Conservation (phyloP, 768 basidiomycete species). For the Leccinum subtestaceum region DNA sequence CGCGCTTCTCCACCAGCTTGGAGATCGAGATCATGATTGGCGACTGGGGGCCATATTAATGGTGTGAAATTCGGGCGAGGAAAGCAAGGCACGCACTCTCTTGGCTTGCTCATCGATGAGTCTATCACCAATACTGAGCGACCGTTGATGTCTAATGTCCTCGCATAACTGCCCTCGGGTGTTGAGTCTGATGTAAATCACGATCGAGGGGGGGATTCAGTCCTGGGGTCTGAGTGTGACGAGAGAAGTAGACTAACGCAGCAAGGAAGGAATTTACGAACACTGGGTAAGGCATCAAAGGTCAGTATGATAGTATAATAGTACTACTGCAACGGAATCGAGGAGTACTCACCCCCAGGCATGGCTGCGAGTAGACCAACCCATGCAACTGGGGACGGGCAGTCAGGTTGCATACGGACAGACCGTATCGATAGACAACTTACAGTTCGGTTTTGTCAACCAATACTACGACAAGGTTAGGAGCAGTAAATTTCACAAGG, state of each 20-base stretch:
- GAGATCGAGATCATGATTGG: constrained; percentile 19
- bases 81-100: constrained; percentile 4
- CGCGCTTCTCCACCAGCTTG: constrained; percentile 3
- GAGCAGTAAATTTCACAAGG: neutral
- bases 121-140: neutral
- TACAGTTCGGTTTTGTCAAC: constrained; percentile 14
- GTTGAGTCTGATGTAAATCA: constrained; percentile 10
- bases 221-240: neutral
- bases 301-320: neutral
- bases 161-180: constrained; percentile 1
- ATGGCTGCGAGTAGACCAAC: constrained; percentile 12
- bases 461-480: constrained; percentile 13
- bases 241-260: constrained; percentile 12
- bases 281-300: constrained; percentile 5
- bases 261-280: constrained; percentile 18
- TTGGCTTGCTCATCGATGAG: constrained; percentile 5
- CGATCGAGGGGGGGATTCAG: neutral
- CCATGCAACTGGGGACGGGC: constrained; percentile 13
- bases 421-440: neutral
- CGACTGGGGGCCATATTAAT: constrained; percentile 5
- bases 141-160: constrained; percentile 17
- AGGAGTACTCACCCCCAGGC: constrained; percentile 17
- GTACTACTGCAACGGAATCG: too few relatives aligned
- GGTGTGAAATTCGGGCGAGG: neutral
- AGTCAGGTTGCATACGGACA: neutral